Conservation (phyloP, 164 flowering plant genomes). For the Tetracentron sinense region DNA sequence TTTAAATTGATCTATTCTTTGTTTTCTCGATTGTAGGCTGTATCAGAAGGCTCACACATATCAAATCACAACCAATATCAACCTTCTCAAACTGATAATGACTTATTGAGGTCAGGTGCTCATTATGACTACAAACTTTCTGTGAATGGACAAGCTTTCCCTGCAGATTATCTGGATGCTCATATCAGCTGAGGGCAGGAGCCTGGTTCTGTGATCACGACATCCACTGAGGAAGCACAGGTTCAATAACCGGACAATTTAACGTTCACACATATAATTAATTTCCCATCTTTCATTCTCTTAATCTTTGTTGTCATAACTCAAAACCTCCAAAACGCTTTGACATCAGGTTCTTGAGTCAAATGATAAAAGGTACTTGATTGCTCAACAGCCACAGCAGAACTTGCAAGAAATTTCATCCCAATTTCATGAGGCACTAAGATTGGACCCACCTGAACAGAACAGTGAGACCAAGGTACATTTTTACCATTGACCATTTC, state of each 20-base stretch:
- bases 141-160: slow-evolving; percentile 49
- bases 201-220: slow-evolving; percentile 32
- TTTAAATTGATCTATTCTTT: slow-evolving; percentile 3
- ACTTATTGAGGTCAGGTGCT: slow-evolving; percentile 31
- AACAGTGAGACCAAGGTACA: slow-evolving; percentile 61
- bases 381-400: slow-evolving; percentile 36
- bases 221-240: slow-evolving; percentile 50
- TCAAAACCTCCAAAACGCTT: neutral
- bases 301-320: neutral
- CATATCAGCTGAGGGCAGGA: slow-evolving; percentile 43
- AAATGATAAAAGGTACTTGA: slow-evolving; percentile 32
- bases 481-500: slow-evolving; percentile 2
- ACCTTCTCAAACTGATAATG: slow-evolving; percentile 46
- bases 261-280: too few relatives aligned
- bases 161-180: slow-evolving; percentile 39
- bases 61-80: slow-evolving; percentile 40
- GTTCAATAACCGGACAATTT: too few relatives aligned
- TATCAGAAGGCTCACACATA: slow-evolving; percentile 39
- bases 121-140: slow-evolving; percentile 48
- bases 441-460: slow-evolving; percentile 32
- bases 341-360: slow-evolving; percentile 41
- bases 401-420: slow-evolving; percentile 52
- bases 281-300: neutral
- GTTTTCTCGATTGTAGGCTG: slow-evolving; percentile 32
- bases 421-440: slow-evolving; percentile 54